Percentiles rank a stretch among this genome's conserved stretches.
Evolutionary conservation across 768 basidiomycete species (phyloP).

Genomic region (Hygrocybe punicea): DNA sequence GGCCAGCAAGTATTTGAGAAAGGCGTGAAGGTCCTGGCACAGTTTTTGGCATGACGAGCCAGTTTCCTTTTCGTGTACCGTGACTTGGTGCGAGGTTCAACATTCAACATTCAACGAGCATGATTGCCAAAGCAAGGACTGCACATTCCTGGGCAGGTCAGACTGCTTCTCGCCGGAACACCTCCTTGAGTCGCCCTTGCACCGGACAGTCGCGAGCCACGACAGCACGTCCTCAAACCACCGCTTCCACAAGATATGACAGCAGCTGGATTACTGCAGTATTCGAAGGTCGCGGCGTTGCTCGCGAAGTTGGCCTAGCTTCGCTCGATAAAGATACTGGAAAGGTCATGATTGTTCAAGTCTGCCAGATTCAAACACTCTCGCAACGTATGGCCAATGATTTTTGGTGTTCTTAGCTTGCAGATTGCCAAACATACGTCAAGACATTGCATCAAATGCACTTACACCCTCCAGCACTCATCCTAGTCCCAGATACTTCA

Average conservation of each 20-base stretch:
- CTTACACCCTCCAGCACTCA: constrained; percentile 61
- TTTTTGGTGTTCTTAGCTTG: constrained; percentile 47
- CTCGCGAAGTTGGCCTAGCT: constrained; percentile 83
- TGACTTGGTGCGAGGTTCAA: no score
- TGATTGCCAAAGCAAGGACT: background rate
- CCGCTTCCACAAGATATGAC: constrained; percentile 56
- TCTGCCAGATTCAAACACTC: constrained; percentile 22
- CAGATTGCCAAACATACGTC: constrained; percentile 85
- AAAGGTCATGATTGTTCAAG: constrained; percentile 74
- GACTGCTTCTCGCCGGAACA: constrained; percentile 3
- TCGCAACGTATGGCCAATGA: constrained; percentile 5
- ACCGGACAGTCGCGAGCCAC: constrained; percentile 58
- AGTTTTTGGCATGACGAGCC: constrained; percentile 6
- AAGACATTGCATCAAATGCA: constrained; percentile 87
- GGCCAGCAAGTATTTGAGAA: constrained; percentile 48
- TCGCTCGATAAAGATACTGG: constrained; percentile 80
- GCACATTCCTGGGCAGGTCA: background rate
- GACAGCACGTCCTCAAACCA: constrained; percentile 63
- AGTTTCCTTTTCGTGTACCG: background rate
- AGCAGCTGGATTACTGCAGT: constrained; percentile 64
- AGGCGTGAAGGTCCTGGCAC: constrained; percentile 50
- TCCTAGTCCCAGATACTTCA: constrained; percentile 83
- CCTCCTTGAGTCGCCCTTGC: constrained; percentile 43
- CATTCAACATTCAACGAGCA: no score
- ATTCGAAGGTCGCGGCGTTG: constrained; percentile 73